Conservation (phyloP, 345 rosid genomes). For the Leavenworthia alabamica region DNA sequence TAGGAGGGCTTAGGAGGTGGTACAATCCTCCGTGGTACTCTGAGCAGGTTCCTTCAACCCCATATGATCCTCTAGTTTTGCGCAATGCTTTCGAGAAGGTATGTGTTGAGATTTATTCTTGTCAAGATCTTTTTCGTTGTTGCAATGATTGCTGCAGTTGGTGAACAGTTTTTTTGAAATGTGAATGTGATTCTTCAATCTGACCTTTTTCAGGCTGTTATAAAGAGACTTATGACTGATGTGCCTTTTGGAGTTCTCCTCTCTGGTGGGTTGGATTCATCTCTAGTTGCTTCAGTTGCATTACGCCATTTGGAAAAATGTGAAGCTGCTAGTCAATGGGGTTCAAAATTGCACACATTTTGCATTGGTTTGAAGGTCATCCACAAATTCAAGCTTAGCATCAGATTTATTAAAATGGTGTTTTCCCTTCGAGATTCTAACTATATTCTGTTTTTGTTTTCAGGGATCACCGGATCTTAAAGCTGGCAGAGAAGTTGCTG, state of each 20-base stretch:
- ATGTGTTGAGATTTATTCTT: background rate
- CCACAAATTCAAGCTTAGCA: background rate
- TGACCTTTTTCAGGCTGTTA: constrained; percentile 47
- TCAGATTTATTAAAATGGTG: background rate
- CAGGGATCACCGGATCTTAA: constrained; percentile 79
- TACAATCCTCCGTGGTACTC: constrained; percentile 65
- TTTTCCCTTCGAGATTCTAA: background rate
- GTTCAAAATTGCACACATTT: constrained; percentile 66
- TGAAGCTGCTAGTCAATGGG: constrained; percentile 73
- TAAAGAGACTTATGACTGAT: constrained; percentile 78
- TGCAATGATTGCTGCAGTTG: background rate
- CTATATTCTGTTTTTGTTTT: constrained; percentile 2
- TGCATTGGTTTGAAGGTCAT: constrained; percentile 69
- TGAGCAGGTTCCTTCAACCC: constrained; percentile 64
- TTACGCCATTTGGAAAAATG: constrained; percentile 49
- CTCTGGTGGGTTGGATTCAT: constrained; percentile 84
- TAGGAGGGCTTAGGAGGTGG: constrained; percentile 72
- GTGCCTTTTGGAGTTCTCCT: constrained; percentile 81
- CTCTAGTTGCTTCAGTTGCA: constrained; percentile 82
- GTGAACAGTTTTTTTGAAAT: background rate
- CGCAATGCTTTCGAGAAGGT: constrained; percentile 69
- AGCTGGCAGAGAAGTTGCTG: constrained; percentile 82
- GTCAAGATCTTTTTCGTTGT: background rate
- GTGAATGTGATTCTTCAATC: background rate
- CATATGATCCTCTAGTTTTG: constrained; percentile 51